Percentiles rank a stretch among this genome's conserved stretches.
phyloP scores from a whole-genome alignment of 1,284 basidiomycete genomes.

The Cutaneotrichosporon sp. region DNA sequence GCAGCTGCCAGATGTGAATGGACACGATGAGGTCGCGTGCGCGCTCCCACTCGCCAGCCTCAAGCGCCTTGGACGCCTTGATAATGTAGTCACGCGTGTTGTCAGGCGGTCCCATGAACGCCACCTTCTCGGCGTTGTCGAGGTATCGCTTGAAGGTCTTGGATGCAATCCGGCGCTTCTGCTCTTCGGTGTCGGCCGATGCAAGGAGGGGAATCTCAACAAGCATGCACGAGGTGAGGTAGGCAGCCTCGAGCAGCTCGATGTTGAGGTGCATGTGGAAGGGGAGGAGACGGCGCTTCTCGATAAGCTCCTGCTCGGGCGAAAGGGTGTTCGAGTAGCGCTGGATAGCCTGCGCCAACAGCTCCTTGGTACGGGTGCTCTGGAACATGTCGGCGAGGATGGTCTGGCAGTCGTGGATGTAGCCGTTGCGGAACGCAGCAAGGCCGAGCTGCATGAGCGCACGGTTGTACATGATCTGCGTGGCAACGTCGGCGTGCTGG shows the following conservation, averaged over 20 bases:
- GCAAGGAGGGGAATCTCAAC: slow-evolving; percentile 95
- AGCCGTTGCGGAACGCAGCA: slow-evolving; percentile 90
- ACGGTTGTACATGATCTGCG: slow-evolving; percentile 97
- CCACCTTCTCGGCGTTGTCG: slow-evolving; percentile 95
- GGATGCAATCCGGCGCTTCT: slow-evolving; percentile 83
- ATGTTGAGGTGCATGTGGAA: slow-evolving; percentile 99
- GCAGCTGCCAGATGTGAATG: slow-evolving; percentile 97
- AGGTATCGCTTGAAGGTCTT: slow-evolving; percentile 92
- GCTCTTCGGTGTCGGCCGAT: slow-evolving; percentile 88
- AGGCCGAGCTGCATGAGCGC: slow-evolving; percentile 95
- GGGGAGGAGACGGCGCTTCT: slow-evolving; percentile 90
- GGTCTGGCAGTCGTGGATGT: slow-evolving; percentile 89
- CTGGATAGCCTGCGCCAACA: slow-evolving; percentile 94
- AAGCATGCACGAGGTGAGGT: slow-evolving; percentile 97
- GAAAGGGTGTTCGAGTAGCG: slow-evolving; percentile 81
- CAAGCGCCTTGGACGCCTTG: slow-evolving; percentile 95
- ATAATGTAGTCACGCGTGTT: slow-evolving; percentile 98
- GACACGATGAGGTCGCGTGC: slow-evolving; percentile 87
- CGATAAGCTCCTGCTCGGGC: slow-evolving; percentile 94
- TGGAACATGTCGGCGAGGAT: slow-evolving; percentile 94
- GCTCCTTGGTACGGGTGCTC: slow-evolving; percentile 92
- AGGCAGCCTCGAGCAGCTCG: slow-evolving; percentile 93
- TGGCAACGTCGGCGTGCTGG: slow-evolving; percentile 89
- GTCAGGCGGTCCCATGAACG: slow-evolving; percentile 97
- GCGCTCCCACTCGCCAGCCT: slow-evolving; percentile 95